A percentile compares a stretch with the other conserved stretches of the same genome.
These are phyloP conservation scores for Tetrapisispora fleetii DNA, from an alignment of 805 yeast species.

Conservation along the genomic window DNA sequence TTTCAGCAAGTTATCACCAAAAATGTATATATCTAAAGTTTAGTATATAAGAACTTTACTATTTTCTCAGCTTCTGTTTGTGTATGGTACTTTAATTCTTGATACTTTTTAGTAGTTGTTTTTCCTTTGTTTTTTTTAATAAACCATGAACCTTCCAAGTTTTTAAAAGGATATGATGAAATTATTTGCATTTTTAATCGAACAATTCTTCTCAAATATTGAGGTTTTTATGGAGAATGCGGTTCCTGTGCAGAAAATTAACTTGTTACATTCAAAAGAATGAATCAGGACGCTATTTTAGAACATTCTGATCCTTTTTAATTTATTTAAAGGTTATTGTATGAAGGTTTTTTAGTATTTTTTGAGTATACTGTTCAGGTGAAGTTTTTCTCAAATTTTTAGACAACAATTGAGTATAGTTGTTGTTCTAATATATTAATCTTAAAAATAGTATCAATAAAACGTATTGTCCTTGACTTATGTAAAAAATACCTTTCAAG, in stretches of 20 bases:
- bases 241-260: constrained; percentile 31
- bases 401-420: too few species aligned
- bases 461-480: neutral
- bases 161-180: constrained; percentile 31
- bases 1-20: too few species aligned
- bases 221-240: constrained; percentile 32
- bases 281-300: constrained; percentile 28
- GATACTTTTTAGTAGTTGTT: constrained; percentile 1
- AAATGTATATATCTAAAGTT: too few species aligned
- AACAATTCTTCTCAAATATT: constrained; percentile 27
- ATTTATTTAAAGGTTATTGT: neutral
- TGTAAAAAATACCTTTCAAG: neutral
- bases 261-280: constrained; percentile 31
- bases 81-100: too few species aligned
- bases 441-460: neutral
- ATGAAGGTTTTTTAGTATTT: neutral
- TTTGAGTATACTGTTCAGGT: neutral
- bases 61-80: too few species aligned
- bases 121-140: constrained; percentile 5
- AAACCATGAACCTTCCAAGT: constrained; percentile 31
- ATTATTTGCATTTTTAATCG: constrained; percentile 28
- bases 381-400: neutral
- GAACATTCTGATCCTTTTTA: constrained; percentile 31
- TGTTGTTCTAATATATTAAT: neutral
- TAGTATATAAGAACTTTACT: too few species aligned